Base-by-base conservation (phyloP, 139 green algal genomes). In the Tetratostichococcus sp. region DNA sequence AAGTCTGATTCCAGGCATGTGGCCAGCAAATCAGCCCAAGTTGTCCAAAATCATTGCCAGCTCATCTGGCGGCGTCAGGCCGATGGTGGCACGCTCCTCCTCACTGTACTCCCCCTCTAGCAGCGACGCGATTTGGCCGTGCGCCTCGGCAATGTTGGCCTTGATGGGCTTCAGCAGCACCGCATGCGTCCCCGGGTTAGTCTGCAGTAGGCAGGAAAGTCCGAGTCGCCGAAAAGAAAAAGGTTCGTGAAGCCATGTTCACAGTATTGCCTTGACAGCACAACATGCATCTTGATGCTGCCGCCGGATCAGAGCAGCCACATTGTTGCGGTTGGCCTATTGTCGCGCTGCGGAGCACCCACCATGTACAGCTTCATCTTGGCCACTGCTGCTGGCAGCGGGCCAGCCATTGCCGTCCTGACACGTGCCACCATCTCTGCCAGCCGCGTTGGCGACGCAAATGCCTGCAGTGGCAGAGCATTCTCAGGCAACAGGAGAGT, bases 71-170 rank as follows among this genome's bases (percentile, higher is more conserved):
- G 75, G n/a, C 1, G 80, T 85, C 5, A 93, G 83, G 25, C 66
- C 58, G 4, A 89, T 78, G 21, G 67, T 35, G 1, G 71, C 74
- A 17, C 65, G 75, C 59, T 96, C 91, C 57, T 92, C 87, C 1
- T 67, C 16, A 0, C 74, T 75, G 73, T 96, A 97, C 71, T 94
- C 91, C n/a, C 65, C 66, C 19, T 93, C 79, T 39, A 97, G 76
- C 26, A 96, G 84, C 25, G 79, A 70, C 4, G 85, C 82, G 42
- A 98, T 86, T 84, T 98, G 95, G 1, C 76, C 87, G 75, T 98
- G 93, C 19, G 95, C 95, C 80, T 99, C 95, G 1, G 89, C 83
- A 35, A 99, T 91, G 77, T 98, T 98, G 68, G 80, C 90, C 78
- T 93, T 93, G 78, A 99, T 94, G 50, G 95, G 95, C 65, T 86